phyloP scores from a whole-genome alignment of 2,329 filamentous ascomycete genomes.

The Geosmithia flava region DNA sequence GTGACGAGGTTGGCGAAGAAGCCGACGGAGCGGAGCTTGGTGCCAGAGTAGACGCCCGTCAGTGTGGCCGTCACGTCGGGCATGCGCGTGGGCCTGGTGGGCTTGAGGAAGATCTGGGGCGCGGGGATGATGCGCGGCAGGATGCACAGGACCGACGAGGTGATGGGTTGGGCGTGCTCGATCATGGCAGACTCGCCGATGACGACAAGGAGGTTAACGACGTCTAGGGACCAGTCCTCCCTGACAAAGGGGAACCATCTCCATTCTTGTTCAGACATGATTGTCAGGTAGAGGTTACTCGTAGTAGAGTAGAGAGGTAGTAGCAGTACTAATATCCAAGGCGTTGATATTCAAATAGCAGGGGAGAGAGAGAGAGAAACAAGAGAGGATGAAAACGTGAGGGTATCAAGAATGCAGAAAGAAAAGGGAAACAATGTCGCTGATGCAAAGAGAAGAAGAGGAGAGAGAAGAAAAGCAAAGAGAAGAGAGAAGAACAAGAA shows the following conservation, averaged over 20 bases:
- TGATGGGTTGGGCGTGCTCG: constrained; percentile 45
- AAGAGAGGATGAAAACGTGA: not conserved
- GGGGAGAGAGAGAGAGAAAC: not conserved
- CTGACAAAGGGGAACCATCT: constrained; percentile 30
- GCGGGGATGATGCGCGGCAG: constrained; percentile 50
- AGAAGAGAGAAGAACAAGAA: not conserved
- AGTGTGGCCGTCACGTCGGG: constrained; percentile 41
- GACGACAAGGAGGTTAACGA: constrained; percentile 50
- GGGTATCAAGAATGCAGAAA: not conserved
- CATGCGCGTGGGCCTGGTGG: constrained; percentile 39
- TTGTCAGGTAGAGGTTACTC: not conserved
- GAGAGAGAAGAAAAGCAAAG: not conserved
- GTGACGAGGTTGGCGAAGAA: constrained; percentile 52
- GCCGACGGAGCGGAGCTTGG: constrained; percentile 39
- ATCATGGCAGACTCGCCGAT: constrained; percentile 48
- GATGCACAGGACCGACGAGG: constrained; percentile 42
- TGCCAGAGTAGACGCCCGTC: constrained; percentile 45
- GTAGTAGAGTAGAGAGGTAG: no score
- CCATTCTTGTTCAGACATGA: constrained; percentile 8
- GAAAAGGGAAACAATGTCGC: not conserved
- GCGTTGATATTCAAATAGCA: not conserved
- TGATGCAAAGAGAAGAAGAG: no score
- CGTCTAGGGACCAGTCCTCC: constrained; percentile 42
- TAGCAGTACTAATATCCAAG: not conserved
- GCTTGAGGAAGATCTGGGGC: constrained; percentile 48